These are phyloP conservation scores for Fusarium piperis DNA, from an alignment of 2,329 filamentous ascomycete genomes.

Conservation along the genomic window DNA sequence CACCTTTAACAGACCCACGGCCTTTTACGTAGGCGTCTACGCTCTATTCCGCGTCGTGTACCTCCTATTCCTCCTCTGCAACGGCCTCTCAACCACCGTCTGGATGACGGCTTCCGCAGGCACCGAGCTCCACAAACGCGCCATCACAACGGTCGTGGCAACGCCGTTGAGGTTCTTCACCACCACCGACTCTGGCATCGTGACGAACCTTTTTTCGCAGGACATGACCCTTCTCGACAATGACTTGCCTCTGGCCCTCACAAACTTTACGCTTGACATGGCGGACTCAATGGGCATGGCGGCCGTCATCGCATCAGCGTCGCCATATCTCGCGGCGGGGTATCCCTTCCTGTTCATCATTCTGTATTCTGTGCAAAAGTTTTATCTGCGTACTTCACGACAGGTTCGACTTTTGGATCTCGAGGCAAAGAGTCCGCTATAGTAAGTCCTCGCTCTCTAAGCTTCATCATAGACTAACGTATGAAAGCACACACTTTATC, in stretches of 20 bases:
- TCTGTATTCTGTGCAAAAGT: constrained; percentile 62
- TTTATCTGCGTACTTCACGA: constrained; percentile 69
- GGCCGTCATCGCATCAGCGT: constrained; percentile 56
- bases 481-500: constrained; percentile 58
- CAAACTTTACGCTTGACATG: constrained; percentile 40
- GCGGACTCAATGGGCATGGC: constrained; percentile 53
- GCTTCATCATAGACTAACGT: not conserved
- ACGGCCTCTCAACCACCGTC: constrained; percentile 27
- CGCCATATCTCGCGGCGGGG: constrained; percentile 56
- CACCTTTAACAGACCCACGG: constrained; percentile 27
- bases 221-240: constrained; percentile 55
- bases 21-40: constrained; percentile 47
- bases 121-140: constrained; percentile 44
- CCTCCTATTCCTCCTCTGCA: constrained; percentile 32
- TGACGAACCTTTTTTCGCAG: constrained; percentile 58
- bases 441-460: constrained; percentile 25
- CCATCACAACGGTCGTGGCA: constrained; percentile 47
- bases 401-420: constrained; percentile 70
- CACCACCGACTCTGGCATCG: constrained; percentile 52
- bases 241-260: constrained; percentile 48
- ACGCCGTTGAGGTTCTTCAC: constrained; percentile 56
- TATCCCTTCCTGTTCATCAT: constrained; percentile 60
- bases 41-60: constrained; percentile 33
- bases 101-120: constrained; percentile 45
- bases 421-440: constrained; percentile 65